phyloP scores from a whole-genome alignment of 257 asterid genomes.

The Nicotiana benthamiana region DNA sequence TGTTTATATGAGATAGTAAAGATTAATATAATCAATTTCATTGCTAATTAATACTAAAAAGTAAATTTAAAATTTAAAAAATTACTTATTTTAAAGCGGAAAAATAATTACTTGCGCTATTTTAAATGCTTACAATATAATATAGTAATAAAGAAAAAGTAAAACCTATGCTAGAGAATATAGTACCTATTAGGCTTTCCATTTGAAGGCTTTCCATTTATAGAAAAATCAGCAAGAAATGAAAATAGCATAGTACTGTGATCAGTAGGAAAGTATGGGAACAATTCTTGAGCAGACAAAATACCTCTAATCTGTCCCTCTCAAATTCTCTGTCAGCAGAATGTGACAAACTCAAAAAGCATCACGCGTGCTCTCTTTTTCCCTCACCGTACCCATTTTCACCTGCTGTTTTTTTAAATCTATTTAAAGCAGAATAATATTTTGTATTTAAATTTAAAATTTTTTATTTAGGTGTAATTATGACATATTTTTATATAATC shows the following conservation, averaged over 20 bases:
- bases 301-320: slow-evolving; percentile 36
- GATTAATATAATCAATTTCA: no score
- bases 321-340: slow-evolving; percentile 28
- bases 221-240: background rate
- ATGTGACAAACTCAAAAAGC: slow-evolving; percentile 58
- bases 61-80: no score
- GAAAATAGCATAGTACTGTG: slow-evolving; percentile 6
- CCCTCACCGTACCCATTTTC: background rate
- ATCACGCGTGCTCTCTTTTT: slow-evolving; percentile 62
- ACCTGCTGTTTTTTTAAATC: background rate
- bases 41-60: no score
- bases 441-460: background rate
- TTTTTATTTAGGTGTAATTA: background rate
- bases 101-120: no score
- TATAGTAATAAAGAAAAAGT: background rate
- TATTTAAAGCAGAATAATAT: background rate
- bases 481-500: no score
- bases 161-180: background rate
- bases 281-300: slow-evolving; percentile 16
- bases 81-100: no score
- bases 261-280: slow-evolving; percentile 1
- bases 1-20: no score
- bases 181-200: slow-evolving; percentile 7
- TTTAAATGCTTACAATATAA: no score
- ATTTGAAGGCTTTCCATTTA: no score